Evolutionary conservation across 2,329 filamentous ascomycete genomes (phyloP).

Genomic region (Diaporthe australafricana): DNA sequence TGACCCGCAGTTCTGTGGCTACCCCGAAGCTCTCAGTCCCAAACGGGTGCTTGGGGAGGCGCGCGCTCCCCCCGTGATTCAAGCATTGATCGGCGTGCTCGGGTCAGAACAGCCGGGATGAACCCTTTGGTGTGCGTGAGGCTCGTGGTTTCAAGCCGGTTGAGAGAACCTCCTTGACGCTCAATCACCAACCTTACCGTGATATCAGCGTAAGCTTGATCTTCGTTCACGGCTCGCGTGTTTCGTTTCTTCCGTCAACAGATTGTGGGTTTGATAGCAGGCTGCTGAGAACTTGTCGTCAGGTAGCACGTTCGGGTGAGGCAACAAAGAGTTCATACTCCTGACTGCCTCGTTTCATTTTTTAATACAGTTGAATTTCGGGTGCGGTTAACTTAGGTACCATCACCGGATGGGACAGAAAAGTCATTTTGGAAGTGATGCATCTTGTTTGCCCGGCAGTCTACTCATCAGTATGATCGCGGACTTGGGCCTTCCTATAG

Average conservation of each 20-base stretch:
- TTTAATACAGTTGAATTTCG: background rate
- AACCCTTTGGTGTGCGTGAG: conserved; percentile 3
- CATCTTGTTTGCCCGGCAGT: background rate
- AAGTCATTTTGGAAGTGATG: background rate
- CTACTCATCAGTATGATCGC: background rate
- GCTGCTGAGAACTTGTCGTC: background rate
- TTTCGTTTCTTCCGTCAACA: conserved; percentile 4
- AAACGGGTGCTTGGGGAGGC: conserved; percentile 8
- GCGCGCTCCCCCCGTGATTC: conserved; percentile 22
- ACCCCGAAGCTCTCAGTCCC: conserved; percentile 24
- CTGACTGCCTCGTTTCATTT: background rate
- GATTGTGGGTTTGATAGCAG: background rate
- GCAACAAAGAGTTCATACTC: background rate
- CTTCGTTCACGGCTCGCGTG: background rate
- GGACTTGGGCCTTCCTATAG: too few species aligned
- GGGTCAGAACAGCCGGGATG: conserved; percentile 6
- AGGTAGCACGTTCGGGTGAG: background rate
- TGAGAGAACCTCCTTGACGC: background rate
- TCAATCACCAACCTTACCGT: background rate
- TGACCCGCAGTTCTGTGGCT: conserved; percentile 9
- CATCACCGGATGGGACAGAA: background rate
- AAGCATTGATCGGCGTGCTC: conserved; percentile 21
- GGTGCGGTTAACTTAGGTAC: background rate
- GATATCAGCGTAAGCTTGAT: conserved; percentile 13
- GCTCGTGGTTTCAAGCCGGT: conserved; percentile 17